phyloP scores from a whole-genome alignment of 495 filamentous ascomycete genomes.

The Aspergillus ostianus region DNA sequence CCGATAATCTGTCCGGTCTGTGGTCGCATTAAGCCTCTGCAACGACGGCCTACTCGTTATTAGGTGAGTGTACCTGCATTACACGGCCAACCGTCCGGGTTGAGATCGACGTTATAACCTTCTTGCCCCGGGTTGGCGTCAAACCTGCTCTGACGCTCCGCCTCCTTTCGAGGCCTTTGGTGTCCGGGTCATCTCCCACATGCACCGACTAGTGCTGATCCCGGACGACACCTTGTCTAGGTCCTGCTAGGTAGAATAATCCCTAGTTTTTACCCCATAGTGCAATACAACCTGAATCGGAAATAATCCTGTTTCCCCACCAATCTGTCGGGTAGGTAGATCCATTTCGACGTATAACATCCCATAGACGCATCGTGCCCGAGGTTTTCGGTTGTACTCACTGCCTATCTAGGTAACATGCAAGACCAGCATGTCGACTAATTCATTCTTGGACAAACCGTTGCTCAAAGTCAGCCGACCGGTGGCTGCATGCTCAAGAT shows the following conservation, averaged over 20 bases:
- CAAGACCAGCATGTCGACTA: slow-evolving; percentile 25
- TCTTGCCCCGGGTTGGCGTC: not conserved
- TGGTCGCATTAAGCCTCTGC: not conserved
- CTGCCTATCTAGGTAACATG: slow-evolving; percentile 18
- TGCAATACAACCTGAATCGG: not conserved
- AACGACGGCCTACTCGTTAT: not conserved
- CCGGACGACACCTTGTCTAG: not conserved
- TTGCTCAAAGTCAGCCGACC: slow-evolving; percentile 85
- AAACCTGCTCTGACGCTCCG: not conserved
- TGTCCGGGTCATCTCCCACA: not conserved
- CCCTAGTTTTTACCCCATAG: not conserved
- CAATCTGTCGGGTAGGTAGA: not conserved
- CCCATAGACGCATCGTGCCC: not conserved
- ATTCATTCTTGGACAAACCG: slow-evolving; percentile 63
- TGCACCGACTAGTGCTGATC: not conserved
- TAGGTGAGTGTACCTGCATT: not conserved
- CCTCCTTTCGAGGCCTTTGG: not conserved
- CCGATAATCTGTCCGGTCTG: not conserved
- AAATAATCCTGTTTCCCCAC: not conserved
- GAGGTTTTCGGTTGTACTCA: not conserved
- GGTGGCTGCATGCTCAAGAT: slow-evolving; percentile 89
- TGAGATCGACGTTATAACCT: not conserved
- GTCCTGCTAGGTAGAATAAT: not conserved
- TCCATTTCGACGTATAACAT: not conserved
- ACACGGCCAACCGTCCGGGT: not conserved